Base-by-base conservation (phyloP, 495 filamentous ascomycete genomes). In the Massariosphaeria phaeospora region DNA sequence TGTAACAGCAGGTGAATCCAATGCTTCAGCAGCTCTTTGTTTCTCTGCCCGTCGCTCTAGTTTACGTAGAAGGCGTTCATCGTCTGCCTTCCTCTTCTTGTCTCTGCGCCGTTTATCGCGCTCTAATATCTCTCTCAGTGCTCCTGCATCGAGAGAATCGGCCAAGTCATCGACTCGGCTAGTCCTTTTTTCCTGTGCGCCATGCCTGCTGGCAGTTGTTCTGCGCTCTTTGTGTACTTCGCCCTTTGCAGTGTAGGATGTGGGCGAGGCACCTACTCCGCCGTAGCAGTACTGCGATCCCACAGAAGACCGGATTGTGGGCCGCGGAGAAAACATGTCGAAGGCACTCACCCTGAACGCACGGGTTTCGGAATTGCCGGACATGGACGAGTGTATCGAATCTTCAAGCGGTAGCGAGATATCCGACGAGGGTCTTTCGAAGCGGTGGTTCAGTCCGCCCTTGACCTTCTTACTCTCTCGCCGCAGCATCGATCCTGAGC, bases 111-210 rank as follows among this genome's bases (percentile, higher is more conserved):
- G 80, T 55, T 84, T 75, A 66, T 96, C 90, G 48, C 90, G 73
- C 52, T 96, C 90, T 76, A 96, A 79, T 29, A 95, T 67, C 62
- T 94, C 86, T 17, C 89, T 76, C 43, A 96, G 63, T 61, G 84
- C 86, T 30, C 84, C 79, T 1, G 90, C 85, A 69, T 84, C 85
- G 35, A 95, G 72, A 33, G 86, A 83, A 67, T 95, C 85, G 20
- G 89, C 90, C 31, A 93, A 72, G 40, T 85, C 82, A 58, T 91
- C 85, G 11, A 96, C 79, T 30, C 85, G 79, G 61, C 82, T 85
- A 48, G 77, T 82, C 2, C 85, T 82, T 54, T 77, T 83, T 3
- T 79, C 79, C 15, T 86, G 83, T 48, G 88, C 82, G 2, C 27
- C 48, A 5, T 47, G 43, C 25, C 38, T 48, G 38, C 25, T 51